Evolutionary conservation across 1,139 yeast species (phyloP).

Genomic region (Martiniozyma asiatica): DNA sequence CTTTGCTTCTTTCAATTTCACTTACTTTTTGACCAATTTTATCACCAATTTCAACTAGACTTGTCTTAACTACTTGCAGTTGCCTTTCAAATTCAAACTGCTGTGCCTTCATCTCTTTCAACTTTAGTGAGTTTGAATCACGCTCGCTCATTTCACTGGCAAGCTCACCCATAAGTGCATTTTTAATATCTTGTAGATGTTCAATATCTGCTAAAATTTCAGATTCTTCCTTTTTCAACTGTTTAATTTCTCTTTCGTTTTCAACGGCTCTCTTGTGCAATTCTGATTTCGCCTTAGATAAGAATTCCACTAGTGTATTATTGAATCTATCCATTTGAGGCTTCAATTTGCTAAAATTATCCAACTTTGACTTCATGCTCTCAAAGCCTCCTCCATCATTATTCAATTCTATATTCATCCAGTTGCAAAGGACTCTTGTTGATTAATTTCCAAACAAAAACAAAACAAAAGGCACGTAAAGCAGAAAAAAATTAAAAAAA

Average conservation of each 20-base stretch:
- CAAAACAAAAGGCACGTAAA: no score
- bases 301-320: constrained; percentile 11
- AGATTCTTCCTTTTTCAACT: constrained; percentile 11
- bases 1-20: no score
- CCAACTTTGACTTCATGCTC: constrained; percentile 15
- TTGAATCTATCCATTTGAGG: constrained; percentile 11
- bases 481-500: no score
- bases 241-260: constrained; percentile 14
- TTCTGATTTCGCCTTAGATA: no score
- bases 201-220: constrained; percentile 12
- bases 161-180: constrained; percentile 13
- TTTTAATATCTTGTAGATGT: constrained; percentile 9
- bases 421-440: neutral
- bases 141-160: constrained; percentile 13
- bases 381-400: neutral
- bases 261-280: no score
- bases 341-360: constrained; percentile 11
- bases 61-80: constrained; percentile 12
- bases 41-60: constrained; percentile 14
- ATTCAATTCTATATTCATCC: neutral
- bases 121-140: constrained; percentile 17
- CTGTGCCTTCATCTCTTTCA: constrained; percentile 18
- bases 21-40: constrained; percentile 13
- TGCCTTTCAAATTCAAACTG: constrained; percentile 16
- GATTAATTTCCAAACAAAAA: neutral